Conservation (phyloP, 2,329 filamentous ascomycete genomes). For the Dothideomycetes sp. region DNA sequence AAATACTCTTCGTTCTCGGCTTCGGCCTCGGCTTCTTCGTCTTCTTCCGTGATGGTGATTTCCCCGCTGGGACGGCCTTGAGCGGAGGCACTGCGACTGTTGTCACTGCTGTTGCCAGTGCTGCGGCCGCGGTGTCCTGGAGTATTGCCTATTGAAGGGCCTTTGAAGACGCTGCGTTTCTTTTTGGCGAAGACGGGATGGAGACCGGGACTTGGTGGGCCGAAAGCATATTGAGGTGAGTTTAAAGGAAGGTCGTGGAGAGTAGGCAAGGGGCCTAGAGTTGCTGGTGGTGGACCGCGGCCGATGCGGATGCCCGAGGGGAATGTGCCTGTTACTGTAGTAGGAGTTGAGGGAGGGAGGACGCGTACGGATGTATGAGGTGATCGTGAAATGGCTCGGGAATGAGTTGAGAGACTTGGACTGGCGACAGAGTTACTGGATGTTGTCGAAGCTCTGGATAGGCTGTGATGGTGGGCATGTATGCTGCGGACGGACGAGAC, state of each 20-base stretch:
- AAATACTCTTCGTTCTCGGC: constrained; percentile 2
- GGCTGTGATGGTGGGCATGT: constrained; percentile 66
- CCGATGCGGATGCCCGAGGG: constrained; percentile 13
- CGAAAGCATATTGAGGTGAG: constrained; percentile 29
- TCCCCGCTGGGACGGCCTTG: constrained; percentile 62
- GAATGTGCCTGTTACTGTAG: constrained; percentile 47
- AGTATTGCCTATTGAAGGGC: constrained; percentile 55
- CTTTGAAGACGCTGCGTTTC: constrained; percentile 75
- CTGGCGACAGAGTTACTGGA: constrained; percentile 62
- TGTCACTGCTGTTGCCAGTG: constrained; percentile 14
- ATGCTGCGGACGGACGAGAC: constrained; percentile 89
- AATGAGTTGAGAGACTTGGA: constrained; percentile 21
- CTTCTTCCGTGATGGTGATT: constrained; percentile 31
- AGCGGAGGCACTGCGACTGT: constrained; percentile 45
- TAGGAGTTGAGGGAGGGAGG: constrained; percentile 33
- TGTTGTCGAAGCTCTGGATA: constrained; percentile 90
- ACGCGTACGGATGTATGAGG: constrained; percentile 18
- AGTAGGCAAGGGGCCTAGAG: constrained; percentile 22
- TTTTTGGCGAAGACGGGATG: constrained; percentile 62
- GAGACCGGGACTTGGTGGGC: constrained; percentile 53
- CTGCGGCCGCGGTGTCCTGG: constrained; percentile 31
- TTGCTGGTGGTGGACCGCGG: constrained; percentile 24
- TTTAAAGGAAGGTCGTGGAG: neutral
- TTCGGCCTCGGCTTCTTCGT: constrained; percentile 1
- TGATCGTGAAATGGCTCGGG: constrained; percentile 10